Evolutionary conservation across 1,139 yeast genomes (phyloP).

Genomic region (Candida glucosophila): DNA sequence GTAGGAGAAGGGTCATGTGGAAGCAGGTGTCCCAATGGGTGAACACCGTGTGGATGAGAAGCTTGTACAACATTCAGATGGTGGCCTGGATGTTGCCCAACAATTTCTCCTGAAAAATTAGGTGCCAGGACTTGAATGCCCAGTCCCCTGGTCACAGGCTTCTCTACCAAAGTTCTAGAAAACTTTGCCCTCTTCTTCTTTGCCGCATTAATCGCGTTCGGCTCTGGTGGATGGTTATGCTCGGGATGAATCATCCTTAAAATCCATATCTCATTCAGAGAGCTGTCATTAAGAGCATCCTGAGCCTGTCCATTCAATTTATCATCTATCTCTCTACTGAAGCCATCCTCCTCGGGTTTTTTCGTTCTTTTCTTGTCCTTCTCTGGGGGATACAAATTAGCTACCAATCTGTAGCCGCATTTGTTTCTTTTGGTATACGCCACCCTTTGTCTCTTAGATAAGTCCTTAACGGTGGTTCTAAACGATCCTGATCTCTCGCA

Average conservation of each 20-base stretch:
- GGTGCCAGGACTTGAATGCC: slow-evolving; percentile 6
- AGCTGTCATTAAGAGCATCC: slow-evolving; percentile 4
- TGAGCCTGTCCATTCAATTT: slow-evolving; percentile 13
- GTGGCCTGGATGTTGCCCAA: too few relatives aligned
- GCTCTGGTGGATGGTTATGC: slow-evolving; percentile 42
- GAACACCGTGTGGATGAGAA: slow-evolving; percentile 8
- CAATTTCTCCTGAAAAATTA: slow-evolving; percentile 2
- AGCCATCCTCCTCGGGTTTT: slow-evolving; percentile 12
- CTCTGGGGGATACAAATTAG: slow-evolving; percentile 38
- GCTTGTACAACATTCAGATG: slow-evolving; percentile 5
- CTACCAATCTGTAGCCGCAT: slow-evolving; percentile 42
- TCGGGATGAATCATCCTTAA: slow-evolving; percentile 42
- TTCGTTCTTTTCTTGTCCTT: slow-evolving; percentile 27
- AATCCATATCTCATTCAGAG: slow-evolving; percentile 41
- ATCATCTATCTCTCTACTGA: slow-evolving; percentile 17
- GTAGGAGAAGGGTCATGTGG: slow-evolving; percentile 16
- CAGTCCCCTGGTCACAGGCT: slow-evolving; percentile 30
- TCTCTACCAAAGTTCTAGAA: slow-evolving; percentile 37
- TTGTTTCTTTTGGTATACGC: slow-evolving; percentile 45
- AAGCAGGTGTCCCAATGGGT: too few relatives aligned
- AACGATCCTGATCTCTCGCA: slow-evolving; percentile 42
- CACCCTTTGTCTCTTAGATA: slow-evolving; percentile 39
- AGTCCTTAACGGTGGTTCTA: slow-evolving; percentile 42
- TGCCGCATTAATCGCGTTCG: slow-evolving; percentile 19
- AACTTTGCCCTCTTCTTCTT: slow-evolving; percentile 32